Percentiles rank a stretch among this genome's conserved stretches.
Conservation (phyloP, 2,329 filamentous ascomycete species). For the Talaromyces sp. region DNA sequence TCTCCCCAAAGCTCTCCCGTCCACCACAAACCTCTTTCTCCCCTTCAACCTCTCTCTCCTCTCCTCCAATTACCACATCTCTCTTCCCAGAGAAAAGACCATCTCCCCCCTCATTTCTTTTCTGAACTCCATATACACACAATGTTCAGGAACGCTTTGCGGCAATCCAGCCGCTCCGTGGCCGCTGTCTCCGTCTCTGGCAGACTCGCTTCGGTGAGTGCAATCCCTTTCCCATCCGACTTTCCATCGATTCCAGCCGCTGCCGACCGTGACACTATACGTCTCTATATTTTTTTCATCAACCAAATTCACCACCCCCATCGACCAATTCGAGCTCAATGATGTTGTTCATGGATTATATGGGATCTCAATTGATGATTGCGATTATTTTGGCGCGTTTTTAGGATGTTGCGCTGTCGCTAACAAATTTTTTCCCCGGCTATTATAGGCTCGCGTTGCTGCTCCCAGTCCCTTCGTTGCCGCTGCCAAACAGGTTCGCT, state of each 20-base stretch:
- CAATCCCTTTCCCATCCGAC: neutral
- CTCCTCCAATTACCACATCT: slow-evolving; percentile 35
- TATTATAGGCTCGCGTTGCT: slow-evolving; percentile 71
- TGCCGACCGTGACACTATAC: slow-evolving; percentile 27
- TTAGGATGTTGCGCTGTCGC: slow-evolving; percentile 43
- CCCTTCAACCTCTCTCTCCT: neutral
- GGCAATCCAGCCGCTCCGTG: slow-evolving; percentile 92
- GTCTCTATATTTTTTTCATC: slow-evolving; percentile 17
- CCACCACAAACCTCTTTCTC: slow-evolving; percentile 31
- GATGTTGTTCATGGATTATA: slow-evolving; percentile 14
- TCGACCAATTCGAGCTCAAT: slow-evolving; percentile 18
- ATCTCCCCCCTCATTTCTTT: slow-evolving; percentile 31
- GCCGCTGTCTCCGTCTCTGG: slow-evolving; percentile 87
- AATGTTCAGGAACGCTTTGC: slow-evolving; percentile 98
- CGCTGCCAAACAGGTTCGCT: slow-evolving; percentile 67
- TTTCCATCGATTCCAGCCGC: slow-evolving; percentile 47
- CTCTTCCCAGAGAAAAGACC: slow-evolving; percentile 36
- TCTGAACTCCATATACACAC: slow-evolving; percentile 42
- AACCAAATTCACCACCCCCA: slow-evolving; percentile 19
- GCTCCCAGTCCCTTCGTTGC: slow-evolving; percentile 71
- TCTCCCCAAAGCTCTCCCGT: slow-evolving; percentile 35
- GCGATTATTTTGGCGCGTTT: slow-evolving; percentile 21
- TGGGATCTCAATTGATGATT: slow-evolving; percentile 21
- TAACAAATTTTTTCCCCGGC: slow-evolving; percentile 38
- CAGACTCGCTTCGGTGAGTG: slow-evolving; percentile 87